Conservation (phyloP, 1,284 basidiomycete genomes). For the Wallemia mellicola region DNA sequence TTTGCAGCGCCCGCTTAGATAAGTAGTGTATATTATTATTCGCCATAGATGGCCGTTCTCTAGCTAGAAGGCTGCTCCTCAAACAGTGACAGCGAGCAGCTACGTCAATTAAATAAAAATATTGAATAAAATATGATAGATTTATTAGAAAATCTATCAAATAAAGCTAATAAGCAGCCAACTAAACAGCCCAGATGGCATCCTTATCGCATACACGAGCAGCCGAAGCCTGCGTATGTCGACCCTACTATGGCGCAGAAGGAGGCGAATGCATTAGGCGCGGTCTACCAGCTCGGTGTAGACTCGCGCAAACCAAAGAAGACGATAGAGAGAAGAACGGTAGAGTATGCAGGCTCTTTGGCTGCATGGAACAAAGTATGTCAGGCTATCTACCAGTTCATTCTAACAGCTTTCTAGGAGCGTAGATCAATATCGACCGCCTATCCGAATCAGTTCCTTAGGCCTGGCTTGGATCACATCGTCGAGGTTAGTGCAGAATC, state of each 20-base stretch:
- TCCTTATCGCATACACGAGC: conserved; percentile 20
- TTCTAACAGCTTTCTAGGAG: not conserved
- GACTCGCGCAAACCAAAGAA: conserved; percentile 1
- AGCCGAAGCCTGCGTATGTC: conserved; percentile 35
- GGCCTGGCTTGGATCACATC: conserved; percentile 7
- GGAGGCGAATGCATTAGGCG: conserved; percentile 33
- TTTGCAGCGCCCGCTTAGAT: not conserved
- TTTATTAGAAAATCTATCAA: not conserved
- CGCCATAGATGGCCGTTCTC: not conserved
- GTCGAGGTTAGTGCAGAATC: conserved; percentile 10
- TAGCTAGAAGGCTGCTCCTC: not conserved
- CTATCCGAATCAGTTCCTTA: conserved; percentile 4
- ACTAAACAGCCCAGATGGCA: conserved; percentile 15
- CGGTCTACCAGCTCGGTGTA: conserved; percentile 4
- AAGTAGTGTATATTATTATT: not conserved
- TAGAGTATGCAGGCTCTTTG: not conserved
- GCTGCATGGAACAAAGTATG: not conserved
- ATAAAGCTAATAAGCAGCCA: not conserved
- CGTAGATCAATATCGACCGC: conserved; percentile 1
- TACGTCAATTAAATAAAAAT: not conserved
- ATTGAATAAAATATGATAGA: not conserved
- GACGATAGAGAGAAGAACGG: conserved; percentile 1
- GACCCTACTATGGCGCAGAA: conserved; percentile 41
- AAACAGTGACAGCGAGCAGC: not conserved
- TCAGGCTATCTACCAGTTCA: not conserved